Evolutionary conservation across 1,139 yeast species (phyloP), one percentile per base, ranked within the genome.

Genomic region (Kurtzmaniella quercitrusa): DNA sequence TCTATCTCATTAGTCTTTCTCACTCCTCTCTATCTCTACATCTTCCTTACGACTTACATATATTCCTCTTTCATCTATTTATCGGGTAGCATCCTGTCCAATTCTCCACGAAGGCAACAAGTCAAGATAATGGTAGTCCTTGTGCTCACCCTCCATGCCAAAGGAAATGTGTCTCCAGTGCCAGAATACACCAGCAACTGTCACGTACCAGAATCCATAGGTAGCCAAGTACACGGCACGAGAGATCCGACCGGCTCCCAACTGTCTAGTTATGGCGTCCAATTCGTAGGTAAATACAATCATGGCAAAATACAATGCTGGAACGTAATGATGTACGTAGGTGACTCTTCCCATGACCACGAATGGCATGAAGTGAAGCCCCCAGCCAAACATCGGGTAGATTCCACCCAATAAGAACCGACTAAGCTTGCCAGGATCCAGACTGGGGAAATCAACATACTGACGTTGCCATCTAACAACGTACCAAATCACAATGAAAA

Each of bases 281-380:
- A 90, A 70, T 54, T 84, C 72, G 68, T 85, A 93, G 46, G 84
- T 81, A 58, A 86, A 76, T 25, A 89, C 82, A 52, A 93, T 68
- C 76, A 93, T 82, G 47, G 98, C 98, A 69, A 94, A 93, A 70
- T 91, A 93, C 53, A 91, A 77, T 0, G 98, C 97, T 25, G 99
- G 99, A 56, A 90, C 78, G 66, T 93, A 93, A 68, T 93, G 99
- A 65, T 93, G 99, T 39, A 93, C 93, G 61, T 94, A 93, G 3
- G 96, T 90, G 52, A 94, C 98, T 74, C 99, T 86, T 23, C 96
- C 90, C 98, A 93, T 93, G 52, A 91, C 74, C 42, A 86, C 79
- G 63, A 93, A 93, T 38, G 99, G 98, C 58, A 84, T 64, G 65
- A 75, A 94, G 66, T 94, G 98, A 63, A 93, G 75, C 51, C 89